A percentile compares a stretch with the other conserved stretches of the same genome.
These are phyloP conservation scores for Metarhizium rileyi DNA, from an alignment of 2,329 filamentous ascomycete genomes.

Conservation along the genomic window DNA sequence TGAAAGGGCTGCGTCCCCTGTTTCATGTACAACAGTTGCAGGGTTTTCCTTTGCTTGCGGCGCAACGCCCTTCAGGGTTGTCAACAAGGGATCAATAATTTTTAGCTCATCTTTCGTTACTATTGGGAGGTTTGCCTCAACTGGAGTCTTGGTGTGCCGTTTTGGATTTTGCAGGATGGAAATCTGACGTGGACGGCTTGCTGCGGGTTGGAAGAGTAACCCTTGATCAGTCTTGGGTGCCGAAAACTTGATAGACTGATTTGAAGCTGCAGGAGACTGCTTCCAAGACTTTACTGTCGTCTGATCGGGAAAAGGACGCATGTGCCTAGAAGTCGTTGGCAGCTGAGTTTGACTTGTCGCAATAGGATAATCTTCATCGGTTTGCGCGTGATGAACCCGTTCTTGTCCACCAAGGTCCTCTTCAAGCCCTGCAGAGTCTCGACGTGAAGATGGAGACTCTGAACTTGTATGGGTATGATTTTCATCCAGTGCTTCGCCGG, in stretches of 20 bases:
- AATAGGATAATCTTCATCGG: background rate
- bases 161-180: background rate
- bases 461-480: background rate
- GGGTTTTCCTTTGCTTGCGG: background rate
- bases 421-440: background rate
- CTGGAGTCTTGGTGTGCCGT: background rate
- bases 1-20: background rate
- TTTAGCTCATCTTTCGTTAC: background rate
- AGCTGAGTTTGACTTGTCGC: background rate
- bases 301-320: background rate
- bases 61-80: background rate
- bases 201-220: background rate
- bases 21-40: background rate
- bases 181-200: background rate
- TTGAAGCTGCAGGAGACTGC: background rate
- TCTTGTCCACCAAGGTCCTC: background rate
- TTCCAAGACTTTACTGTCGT: constrained; percentile 6
- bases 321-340: background rate
- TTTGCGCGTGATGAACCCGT: background rate
- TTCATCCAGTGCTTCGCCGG: constrained; percentile 1
- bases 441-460: background rate
- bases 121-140: background rate
- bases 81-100: background rate
- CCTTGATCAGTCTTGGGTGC: constrained; percentile 1
- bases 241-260: background rate